Evolutionary conservation across 1,139 yeast genomes (phyloP), one percentile per base, ranked within the genome.

Genomic region (Blastobotrys capitulatus): DNA sequence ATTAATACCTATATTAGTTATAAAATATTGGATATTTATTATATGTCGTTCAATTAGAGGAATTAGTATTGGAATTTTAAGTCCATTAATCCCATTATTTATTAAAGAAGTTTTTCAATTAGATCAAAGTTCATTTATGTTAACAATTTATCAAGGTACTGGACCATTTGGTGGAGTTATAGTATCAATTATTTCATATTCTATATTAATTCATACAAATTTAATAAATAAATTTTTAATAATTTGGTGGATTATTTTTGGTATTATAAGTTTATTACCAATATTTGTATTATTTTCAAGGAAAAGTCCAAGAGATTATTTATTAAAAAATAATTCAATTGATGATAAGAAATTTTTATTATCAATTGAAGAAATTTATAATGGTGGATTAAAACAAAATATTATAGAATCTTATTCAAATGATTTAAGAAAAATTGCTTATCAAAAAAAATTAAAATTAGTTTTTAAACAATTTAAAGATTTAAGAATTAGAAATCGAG

Each of bases 81-180:
- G 86, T 2, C 75, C 86, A 15, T 73, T 78, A 37, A 72, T 84
- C 38, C 83, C 88, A 2, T 78, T 80, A 42, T 83, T 83, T 64
- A 77, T 82, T 50, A 72, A 80, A 22, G 86, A 81, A 60, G 74
- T 79, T 44, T 75, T 81, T 38, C 77, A 82, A 48, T 40, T 69
- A 47, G 68, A 72, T 48, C 72, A 73, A 55, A 76, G 82, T 65
- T 85, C 83, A 45, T 61, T 72, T 48, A 74, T 80, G 51, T 78
- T 84, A 52, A 80, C 85, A 44, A 63, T 79, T 49, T 75, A 82
- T 60, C 89, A 84, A 62, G 75, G 82, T 60, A 71, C 78, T n/a
- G 77, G 79, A 46, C 83, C 88, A 3, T 65, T 80, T 50, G 87
- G 88, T 48, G 80, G 83, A 12, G 45, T 64, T 32, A 5, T 59